Evolutionary conservation across 1,284 basidiomycete genomes (phyloP).

Genomic region (Irpex rosettiformis): DNA sequence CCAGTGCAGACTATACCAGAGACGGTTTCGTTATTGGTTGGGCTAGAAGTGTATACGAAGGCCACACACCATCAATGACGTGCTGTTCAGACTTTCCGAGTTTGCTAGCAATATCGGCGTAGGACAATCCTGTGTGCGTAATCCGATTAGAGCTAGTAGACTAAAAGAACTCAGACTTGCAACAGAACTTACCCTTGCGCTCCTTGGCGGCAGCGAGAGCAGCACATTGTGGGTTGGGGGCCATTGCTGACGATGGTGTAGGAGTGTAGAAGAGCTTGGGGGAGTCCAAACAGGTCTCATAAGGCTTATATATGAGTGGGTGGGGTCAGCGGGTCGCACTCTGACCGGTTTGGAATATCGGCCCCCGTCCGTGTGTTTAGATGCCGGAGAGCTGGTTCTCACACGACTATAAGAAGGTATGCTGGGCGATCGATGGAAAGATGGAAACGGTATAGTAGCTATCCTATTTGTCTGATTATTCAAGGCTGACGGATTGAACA

Average conservation of each 20-base stretch:
- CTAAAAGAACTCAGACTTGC: constrained; percentile 1
- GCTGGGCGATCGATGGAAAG: neutral
- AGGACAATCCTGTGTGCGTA: constrained; percentile 39
- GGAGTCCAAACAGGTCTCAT: neutral
- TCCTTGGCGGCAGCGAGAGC: constrained; percentile 53
- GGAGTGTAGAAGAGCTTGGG: neutral
- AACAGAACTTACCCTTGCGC: constrained; percentile 38
- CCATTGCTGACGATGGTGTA: constrained; percentile 25
- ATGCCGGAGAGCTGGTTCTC: neutral
- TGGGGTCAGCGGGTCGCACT: neutral
- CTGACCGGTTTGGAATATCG: neutral
- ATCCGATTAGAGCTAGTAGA: neutral
- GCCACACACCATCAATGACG: constrained; percentile 46
- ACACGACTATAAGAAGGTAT: neutral
- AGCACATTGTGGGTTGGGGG: constrained; percentile 49
- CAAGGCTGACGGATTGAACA: neutral
- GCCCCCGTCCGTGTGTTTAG: neutral
- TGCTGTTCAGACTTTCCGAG: constrained; percentile 41
- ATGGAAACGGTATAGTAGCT: neutral
- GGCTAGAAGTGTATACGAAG: neutral
- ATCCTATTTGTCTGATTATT: neutral
- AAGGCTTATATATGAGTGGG: constrained; percentile 4
- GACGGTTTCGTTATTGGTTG: neutral
- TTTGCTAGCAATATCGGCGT: constrained; percentile 43
- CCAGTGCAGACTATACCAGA: constrained; percentile 50